phyloP scores from a whole-genome alignment of 2,329 filamentous ascomycete species.

The Beauveria australis region DNA sequence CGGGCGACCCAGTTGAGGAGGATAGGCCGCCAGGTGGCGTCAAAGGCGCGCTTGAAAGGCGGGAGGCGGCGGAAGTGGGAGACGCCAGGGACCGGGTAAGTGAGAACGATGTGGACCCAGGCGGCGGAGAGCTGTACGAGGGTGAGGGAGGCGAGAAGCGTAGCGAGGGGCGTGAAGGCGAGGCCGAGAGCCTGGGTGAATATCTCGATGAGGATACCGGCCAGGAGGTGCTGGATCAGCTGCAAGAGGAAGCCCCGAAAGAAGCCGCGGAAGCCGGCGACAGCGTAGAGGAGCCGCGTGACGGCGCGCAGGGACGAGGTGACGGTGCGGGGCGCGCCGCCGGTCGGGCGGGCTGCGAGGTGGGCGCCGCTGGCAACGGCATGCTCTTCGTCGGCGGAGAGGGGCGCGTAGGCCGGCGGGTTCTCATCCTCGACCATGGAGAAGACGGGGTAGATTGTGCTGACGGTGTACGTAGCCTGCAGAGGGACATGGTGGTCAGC shows the following conservation, averaged over 20 bases:
- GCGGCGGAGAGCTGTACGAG: constrained; percentile 62
- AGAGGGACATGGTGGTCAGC: not conserved
- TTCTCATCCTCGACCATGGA: constrained; percentile 52
- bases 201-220: constrained; percentile 32
- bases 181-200: constrained; percentile 26
- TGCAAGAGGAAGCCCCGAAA: constrained; percentile 60
- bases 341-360: constrained; percentile 21
- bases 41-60: constrained; percentile 53
- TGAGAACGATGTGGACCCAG: constrained; percentile 84
- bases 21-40: constrained; percentile 61
- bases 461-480: constrained; percentile 43
- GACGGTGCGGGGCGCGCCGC: constrained; percentile 30
- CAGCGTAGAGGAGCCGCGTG: constrained; percentile 47
- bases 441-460: constrained; percentile 42
- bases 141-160: constrained; percentile 49
- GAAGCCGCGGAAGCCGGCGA: constrained; percentile 55
- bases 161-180: constrained; percentile 36
- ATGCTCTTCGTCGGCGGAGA: constrained; percentile 32
- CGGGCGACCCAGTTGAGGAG: constrained; percentile 52
- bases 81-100: constrained; percentile 49
- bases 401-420: constrained; percentile 45
- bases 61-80: constrained; percentile 64
- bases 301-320: constrained; percentile 45
- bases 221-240: constrained; percentile 30
- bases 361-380: constrained; percentile 25